These are phyloP conservation scores for Arthrobotrys pseudoclavata DNA, from an alignment of 2,329 filamentous ascomycete species.

Conservation along the genomic window DNA sequence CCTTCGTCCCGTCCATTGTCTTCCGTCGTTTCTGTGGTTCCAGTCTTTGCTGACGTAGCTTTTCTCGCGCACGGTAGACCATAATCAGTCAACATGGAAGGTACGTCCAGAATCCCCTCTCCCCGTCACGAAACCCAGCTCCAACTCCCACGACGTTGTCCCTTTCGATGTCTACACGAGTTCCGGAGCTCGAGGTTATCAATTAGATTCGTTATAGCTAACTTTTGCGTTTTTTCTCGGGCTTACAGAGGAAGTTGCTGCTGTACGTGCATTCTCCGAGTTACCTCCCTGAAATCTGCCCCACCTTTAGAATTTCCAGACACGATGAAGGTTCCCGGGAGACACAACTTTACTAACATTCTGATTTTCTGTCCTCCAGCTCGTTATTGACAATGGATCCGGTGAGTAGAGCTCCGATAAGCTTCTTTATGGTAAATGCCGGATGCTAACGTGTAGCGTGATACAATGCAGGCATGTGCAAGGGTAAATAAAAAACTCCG, in stretches of 20 bases:
- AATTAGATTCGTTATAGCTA: constrained; percentile 47
- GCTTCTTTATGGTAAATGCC: constrained; percentile 29
- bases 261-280: constrained; percentile 67
- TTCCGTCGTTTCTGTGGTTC: constrained; percentile 18
- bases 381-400: constrained; percentile 98
- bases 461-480: constrained; percentile 97
- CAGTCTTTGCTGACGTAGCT: constrained; percentile 56
- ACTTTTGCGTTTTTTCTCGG: constrained; percentile 68
- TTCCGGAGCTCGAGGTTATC: constrained; percentile 50
- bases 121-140: constrained; percentile 33
- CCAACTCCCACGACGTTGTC: constrained; percentile 53
- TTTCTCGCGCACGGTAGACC: constrained; percentile 50
- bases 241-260: constrained; percentile 95
- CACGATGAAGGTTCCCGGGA: constrained; percentile 58
- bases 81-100: constrained; percentile 74
- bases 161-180: constrained; percentile 34
- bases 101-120: constrained; percentile 70
- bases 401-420: constrained; percentile 78
- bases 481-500: constrained; percentile 75
- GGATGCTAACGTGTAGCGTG: constrained; percentile 64
- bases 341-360: constrained; percentile 60
- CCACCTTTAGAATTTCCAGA: constrained; percentile 37
- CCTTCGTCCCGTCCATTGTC: constrained; percentile 62
- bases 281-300: constrained; percentile 50
- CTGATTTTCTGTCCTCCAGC: constrained; percentile 65